Evolutionary conservation across 805 yeast species (phyloP).

Genomic region (Ogataea thermomethanolica): DNA sequence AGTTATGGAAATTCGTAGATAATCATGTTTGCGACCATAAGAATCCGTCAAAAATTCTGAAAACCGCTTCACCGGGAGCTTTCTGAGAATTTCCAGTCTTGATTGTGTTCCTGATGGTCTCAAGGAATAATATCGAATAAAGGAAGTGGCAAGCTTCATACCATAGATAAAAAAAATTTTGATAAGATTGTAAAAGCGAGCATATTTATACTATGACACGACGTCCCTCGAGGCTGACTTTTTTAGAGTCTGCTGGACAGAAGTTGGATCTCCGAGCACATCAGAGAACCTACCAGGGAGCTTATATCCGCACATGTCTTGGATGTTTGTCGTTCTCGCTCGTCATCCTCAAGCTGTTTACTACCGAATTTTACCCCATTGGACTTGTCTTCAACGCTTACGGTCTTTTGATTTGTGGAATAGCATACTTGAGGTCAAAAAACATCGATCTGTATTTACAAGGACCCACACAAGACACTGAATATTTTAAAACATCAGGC

Average conservation of each 20-base stretch:
- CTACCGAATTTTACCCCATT: slow-evolving; percentile 58
- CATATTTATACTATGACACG: slow-evolving; percentile 9
- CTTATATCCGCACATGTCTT: slow-evolving; percentile 70
- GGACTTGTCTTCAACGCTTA: slow-evolving; percentile 65
- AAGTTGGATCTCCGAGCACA: slow-evolving; percentile 61
- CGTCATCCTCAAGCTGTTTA: slow-evolving; percentile 61
- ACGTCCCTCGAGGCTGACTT: slow-evolving; percentile 33
- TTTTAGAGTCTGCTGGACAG: slow-evolving; percentile 37
- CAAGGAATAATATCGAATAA: not conserved
- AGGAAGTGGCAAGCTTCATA: not conserved
- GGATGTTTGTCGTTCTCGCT: slow-evolving; percentile 64
- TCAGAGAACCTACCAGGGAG: slow-evolving; percentile 83
- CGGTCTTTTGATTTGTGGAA: slow-evolving; percentile 43
- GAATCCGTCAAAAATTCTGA: slow-evolving; percentile 44
- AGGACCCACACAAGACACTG: slow-evolving; percentile 13
- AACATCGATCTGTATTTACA: slow-evolving; percentile 33
- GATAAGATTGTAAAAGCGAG: not conserved
- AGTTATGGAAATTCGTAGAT: slow-evolving; percentile 48
- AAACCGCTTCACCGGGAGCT: slow-evolving; percentile 27
- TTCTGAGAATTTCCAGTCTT: slow-evolving; percentile 14
- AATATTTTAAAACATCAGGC: slow-evolving; percentile 58
- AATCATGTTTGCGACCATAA: slow-evolving; percentile 44
- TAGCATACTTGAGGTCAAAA: slow-evolving; percentile 34
- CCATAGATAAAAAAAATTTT: not conserved
- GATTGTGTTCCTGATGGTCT: not conserved